Evolutionary conservation across 805 yeast species (phyloP).

Genomic region (Metahyphopichia silvanorum): DNA sequence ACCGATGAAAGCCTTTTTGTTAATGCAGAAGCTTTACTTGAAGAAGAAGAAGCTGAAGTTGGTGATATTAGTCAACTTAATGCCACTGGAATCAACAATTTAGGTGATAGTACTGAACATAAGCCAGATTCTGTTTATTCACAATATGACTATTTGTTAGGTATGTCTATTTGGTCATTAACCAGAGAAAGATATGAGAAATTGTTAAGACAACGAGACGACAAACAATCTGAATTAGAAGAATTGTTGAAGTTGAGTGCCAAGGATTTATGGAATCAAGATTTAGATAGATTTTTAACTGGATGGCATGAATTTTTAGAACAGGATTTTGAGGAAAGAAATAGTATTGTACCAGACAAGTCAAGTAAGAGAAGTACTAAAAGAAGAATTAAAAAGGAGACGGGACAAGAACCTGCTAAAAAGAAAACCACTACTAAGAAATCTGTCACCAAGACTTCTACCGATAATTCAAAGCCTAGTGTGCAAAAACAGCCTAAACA

Average conservation of each 20-base stretch:
- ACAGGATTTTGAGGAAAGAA: conserved; percentile 60
- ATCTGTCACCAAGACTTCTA: conserved; percentile 9
- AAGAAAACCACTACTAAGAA: conserved; percentile 5
- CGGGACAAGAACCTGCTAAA: conserved; percentile 7
- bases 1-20: conserved; percentile 21
- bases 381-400: conserved; percentile 8
- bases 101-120: conserved; percentile 35
- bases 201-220: conserved; percentile 68
- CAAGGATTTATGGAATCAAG: conserved; percentile 84
- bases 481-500: background rate
- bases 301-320: conserved; percentile 67
- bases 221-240: conserved; percentile 68
- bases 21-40: conserved; percentile 36
- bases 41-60: conserved; percentile 41
- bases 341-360: conserved; percentile 42
- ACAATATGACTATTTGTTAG: conserved; percentile 80
- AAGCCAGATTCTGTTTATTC: conserved; percentile 55
- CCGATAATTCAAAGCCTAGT: too few relatives aligned
- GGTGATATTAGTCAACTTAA: conserved; percentile 27
- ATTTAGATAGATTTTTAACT: conserved; percentile 68
- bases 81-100: conserved; percentile 24
- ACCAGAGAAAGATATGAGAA: conserved; percentile 86
- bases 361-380: conserved; percentile 32
- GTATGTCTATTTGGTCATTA: conserved; percentile 92
- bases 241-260: conserved; percentile 64